Percentiles rank a stretch among this genome's conserved stretches.
Evolutionary conservation across 805 yeast species (phyloP).

Genomic region (Sungouiozyma ichnusensis): DNA sequence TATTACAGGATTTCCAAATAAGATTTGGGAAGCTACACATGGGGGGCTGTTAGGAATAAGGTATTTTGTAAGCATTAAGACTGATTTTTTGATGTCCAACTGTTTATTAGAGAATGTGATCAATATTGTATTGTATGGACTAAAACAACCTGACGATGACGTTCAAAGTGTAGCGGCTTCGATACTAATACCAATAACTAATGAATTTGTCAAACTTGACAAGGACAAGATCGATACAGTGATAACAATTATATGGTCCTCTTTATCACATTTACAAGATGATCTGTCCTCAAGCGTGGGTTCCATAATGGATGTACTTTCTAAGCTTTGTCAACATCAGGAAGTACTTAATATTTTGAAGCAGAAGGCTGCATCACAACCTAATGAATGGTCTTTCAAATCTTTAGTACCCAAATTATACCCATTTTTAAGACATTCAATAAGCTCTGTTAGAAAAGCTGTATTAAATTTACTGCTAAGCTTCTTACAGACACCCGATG

Average conservation of each 20-base stretch:
- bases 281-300: constrained; percentile 93
- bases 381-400: constrained; percentile 49
- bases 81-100: constrained; percentile 57
- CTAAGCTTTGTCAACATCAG: constrained; percentile 73
- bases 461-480: constrained; percentile 73
- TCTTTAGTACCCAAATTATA: constrained; percentile 79
- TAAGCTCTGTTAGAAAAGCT: constrained; percentile 80
- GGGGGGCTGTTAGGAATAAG: constrained; percentile 93
- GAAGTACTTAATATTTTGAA: constrained; percentile 68
- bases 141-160: constrained; percentile 77
- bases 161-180: constrained; percentile 97
- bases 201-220: constrained; percentile 67
- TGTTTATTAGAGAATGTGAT: constrained; percentile 58
- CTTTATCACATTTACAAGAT: constrained; percentile 73
- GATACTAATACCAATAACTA: constrained; percentile 79
- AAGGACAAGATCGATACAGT: constrained; percentile 36
- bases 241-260: constrained; percentile 77
- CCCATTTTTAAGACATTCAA: constrained; percentile 90
- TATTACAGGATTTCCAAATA: constrained; percentile 30
- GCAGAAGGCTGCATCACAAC: constrained; percentile 41
- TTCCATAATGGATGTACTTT: constrained; percentile 86
- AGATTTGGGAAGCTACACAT: constrained; percentile 95
- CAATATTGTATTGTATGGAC: constrained; percentile 77
- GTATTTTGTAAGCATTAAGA: constrained; percentile 82
- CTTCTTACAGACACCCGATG: constrained; percentile 51